Conservation (phyloP, 1,139 yeast genomes). For the Geotrichum bryndzae region DNA sequence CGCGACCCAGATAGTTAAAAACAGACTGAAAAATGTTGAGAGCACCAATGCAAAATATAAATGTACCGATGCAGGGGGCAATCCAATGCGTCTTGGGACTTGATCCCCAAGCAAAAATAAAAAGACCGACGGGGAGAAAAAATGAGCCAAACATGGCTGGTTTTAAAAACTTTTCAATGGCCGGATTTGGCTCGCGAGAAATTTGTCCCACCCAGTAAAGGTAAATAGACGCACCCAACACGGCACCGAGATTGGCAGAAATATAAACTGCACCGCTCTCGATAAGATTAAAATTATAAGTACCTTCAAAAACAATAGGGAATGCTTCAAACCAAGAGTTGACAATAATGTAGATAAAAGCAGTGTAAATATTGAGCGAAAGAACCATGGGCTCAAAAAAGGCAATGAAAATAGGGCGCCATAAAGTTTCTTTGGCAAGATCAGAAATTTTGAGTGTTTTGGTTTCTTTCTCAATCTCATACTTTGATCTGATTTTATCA, state of each 20-base stretch:
- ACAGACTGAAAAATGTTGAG: constrained; percentile 68
- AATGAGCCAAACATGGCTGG: constrained; percentile 48
- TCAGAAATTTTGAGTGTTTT: constrained; percentile 12
- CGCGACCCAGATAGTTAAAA: constrained; percentile 61
- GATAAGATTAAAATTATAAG: constrained; percentile 45
- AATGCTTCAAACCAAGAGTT: too few species aligned
- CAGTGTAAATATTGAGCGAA: too few species aligned
- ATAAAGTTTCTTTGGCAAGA: constrained; percentile 30
- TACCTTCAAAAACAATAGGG: constrained; percentile 46
- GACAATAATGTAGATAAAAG: too few species aligned
- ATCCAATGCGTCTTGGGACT: constrained; percentile 63
- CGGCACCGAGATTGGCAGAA: constrained; percentile 43
- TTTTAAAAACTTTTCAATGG: constrained; percentile 20
- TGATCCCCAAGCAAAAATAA: constrained; percentile 80
- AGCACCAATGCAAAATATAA: constrained; percentile 78
- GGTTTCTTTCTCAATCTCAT: constrained; percentile 35
- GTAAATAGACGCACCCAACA: constrained; percentile 25
- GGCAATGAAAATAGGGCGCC: too few species aligned
- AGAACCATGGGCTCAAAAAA: too few species aligned
- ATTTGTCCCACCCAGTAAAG: constrained; percentile 4
- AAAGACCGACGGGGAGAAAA: constrained; percentile 60
- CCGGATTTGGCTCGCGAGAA: background rate
- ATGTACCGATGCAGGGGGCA: too few species aligned
- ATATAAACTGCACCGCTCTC: constrained; percentile 46
- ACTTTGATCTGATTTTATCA: constrained; percentile 33